phyloP scores from a whole-genome alignment of 1,139 yeast species.

The Meyerozyma sp. region DNA sequence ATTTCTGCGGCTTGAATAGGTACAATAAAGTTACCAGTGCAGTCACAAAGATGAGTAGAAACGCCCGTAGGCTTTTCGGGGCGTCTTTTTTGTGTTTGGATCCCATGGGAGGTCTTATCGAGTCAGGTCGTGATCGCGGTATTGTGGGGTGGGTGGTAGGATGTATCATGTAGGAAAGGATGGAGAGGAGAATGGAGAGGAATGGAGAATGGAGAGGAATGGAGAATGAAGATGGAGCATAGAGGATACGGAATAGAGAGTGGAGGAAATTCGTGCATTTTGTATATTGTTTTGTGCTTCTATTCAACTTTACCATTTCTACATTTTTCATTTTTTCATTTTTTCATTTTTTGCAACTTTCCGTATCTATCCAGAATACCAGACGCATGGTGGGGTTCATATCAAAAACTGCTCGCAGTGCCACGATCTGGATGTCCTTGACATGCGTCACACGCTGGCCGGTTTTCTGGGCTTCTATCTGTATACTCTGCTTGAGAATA shows the following conservation, averaged over 20 bases:
- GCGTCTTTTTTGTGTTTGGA: neutral
- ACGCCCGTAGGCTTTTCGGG: neutral
- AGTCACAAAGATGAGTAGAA: neutral
- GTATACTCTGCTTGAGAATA: conserved; percentile 24
- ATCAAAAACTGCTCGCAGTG: neutral
- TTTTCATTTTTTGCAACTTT: too few species aligned
- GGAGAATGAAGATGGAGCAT: neutral
- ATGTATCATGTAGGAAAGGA: neutral
- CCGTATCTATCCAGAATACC: neutral
- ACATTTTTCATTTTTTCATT: too few species aligned
- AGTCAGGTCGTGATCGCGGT: neutral
- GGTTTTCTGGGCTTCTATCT: conserved; percentile 14
- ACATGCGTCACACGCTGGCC: neutral
- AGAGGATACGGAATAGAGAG: too few species aligned
- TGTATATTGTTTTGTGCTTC: too few species aligned
- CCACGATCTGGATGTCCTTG: conserved; percentile 1
- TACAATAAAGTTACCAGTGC: neutral
- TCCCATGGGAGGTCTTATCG: neutral
- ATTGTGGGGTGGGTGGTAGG: neutral
- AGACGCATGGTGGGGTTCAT: neutral
- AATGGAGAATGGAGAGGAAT: neutral
- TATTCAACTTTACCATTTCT: too few species aligned
- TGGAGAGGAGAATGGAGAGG: neutral
- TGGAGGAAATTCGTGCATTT: too few species aligned
- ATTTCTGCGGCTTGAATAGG: neutral